Evolutionary conservation across 768 basidiomycete species (phyloP), one percentile per base, ranked within the genome.

Genomic region (Epithele typhae): DNA sequence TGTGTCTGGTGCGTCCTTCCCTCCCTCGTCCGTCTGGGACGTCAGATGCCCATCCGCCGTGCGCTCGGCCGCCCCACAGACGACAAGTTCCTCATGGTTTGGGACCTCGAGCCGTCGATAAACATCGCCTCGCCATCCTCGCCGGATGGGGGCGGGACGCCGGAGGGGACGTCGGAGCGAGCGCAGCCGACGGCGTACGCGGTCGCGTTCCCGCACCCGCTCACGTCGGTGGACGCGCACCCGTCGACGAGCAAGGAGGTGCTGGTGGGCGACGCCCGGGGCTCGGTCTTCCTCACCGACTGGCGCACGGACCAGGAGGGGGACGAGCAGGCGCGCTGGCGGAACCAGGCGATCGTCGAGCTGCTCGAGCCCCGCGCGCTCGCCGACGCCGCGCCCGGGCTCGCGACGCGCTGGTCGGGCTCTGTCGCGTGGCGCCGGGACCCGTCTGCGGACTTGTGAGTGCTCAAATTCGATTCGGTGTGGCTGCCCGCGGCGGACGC

Each of bases 51-150:
- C 27, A 30, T 14, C 27, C 7, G 27, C 27, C 14, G 27, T 30
- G 7, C 27, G 14, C 14, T 30, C 8, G 8, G 27, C 27, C 27
- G 27, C 27, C 8, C 44, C 34, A 5, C 51, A 87, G 87, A 89
- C 55, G 89, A 91, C 66, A 86, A 80, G 60, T 84, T 85, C 76
- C 75, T 89, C 32, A 84, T 89, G 79, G 79, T 91, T 6, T 91
- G 89, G 89, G 87, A 91, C 64, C 73, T 92, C n/a, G 69, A 76
- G 56, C 87, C 88, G 0, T 59, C 69, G 27, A 45, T 73, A 37
- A 65, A 76, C 44, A 68, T 75, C 35, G 62, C 70, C 27, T 73
- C 79, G 11, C 63, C 66, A 18, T 60, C 48, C 56, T 63, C 52
- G 34, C 66, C 64, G 2, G n/a, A n/a, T n/a, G n/a, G n/a, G n/a